A percentile compares a stretch with the other conserved stretches of the same genome.
Evolutionary conservation across 441 rosid species (phyloP).

Genomic region (Euphorbia schlechtendalii): DNA sequence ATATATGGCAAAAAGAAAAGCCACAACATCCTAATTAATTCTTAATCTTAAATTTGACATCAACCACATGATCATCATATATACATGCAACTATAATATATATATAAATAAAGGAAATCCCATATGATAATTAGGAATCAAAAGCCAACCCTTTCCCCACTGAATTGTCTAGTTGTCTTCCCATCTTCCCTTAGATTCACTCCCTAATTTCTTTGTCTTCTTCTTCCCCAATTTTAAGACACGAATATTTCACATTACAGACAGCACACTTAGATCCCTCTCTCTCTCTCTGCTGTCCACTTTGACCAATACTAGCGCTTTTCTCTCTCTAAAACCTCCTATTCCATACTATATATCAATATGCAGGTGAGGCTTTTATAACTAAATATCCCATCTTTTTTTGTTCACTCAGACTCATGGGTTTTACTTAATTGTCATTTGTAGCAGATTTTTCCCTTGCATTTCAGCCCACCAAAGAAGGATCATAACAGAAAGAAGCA

Average conservation of each 20-base stretch:
- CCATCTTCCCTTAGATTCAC: slow-evolving; percentile 29
- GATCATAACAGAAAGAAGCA: slow-evolving; percentile 7
- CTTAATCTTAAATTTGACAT: neutral
- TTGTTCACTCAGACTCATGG: too few relatives aligned
- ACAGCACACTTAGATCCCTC: slow-evolving; percentile 38
- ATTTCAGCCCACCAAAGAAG: slow-evolving; percentile 29
- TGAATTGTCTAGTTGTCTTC: slow-evolving; percentile 38
- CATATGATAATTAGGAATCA: slow-evolving; percentile 35
- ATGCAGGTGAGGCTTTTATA: slow-evolving; percentile 56
- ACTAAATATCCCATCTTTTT: too few relatives aligned
- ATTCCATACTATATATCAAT: slow-evolving; percentile 7
- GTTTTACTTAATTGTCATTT: too few relatives aligned
- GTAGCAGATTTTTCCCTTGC: slow-evolving; percentile 60
- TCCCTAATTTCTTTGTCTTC: slow-evolving; percentile 34
- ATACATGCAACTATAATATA: slow-evolving; percentile 4
- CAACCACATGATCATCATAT: slow-evolving; percentile 36
- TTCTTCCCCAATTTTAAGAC: slow-evolving; percentile 20
- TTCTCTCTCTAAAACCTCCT: neutral
- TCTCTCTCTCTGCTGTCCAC: slow-evolving; percentile 29
- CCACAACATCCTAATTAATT: slow-evolving; percentile 20
- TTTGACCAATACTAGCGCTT: slow-evolving; percentile 36
- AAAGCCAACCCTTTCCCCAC: slow-evolving; percentile 32
- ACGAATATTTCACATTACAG: slow-evolving; percentile 30
- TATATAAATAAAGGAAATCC: slow-evolving; percentile 3
- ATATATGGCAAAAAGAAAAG: slow-evolving; percentile 30